Percentiles rank a stretch among this genome's conserved stretches.
Evolutionary conservation across 2,329 filamentous ascomycete species (phyloP).

Genomic region (Phialemoniopsis sp.): DNA sequence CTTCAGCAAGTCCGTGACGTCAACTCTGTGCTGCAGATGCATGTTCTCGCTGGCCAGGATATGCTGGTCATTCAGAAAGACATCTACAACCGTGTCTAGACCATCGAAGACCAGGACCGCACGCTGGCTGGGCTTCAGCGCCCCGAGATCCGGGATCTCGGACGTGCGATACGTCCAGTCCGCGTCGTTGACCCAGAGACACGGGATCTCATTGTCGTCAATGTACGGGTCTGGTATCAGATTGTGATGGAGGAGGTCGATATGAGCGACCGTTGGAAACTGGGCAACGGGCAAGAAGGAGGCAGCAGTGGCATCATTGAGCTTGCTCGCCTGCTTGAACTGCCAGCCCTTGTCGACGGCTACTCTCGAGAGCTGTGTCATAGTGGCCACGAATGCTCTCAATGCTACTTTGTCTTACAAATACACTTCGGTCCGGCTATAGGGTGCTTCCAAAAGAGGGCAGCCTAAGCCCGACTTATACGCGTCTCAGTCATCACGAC

Average conservation of each 20-base stretch:
- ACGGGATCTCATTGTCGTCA: conserved; percentile 55
- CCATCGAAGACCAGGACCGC: conserved; percentile 56
- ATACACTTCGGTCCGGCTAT: too few species aligned
- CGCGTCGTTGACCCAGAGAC: conserved; percentile 58
- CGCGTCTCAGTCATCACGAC: too few species aligned
- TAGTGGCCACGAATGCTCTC: too few species aligned
- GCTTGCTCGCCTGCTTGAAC: too few species aligned
- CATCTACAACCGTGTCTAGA: conserved; percentile 58
- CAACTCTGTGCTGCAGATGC: conserved; percentile 53
- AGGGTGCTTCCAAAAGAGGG: too few species aligned
- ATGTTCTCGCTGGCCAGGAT: conserved; percentile 58
- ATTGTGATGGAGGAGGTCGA: conserved; percentile 1
- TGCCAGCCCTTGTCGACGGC: background rate
- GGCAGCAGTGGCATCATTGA: too few species aligned
- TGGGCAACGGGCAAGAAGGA: too few species aligned
- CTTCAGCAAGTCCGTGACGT: conserved; percentile 37
- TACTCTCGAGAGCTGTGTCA: too few species aligned
- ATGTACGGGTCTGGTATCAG: conserved; percentile 51
- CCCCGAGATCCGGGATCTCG: background rate
- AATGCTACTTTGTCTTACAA: too few species aligned
- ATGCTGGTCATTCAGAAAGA: conserved; percentile 46
- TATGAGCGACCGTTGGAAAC: background rate
- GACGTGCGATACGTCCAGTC: conserved; percentile 52
- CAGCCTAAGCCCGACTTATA: too few species aligned
- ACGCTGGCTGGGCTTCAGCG: conserved; percentile 3